Base-by-base conservation (phyloP, 2,329 filamentous ascomycete species). In the Sclerotinia sclerotiorum region DNA sequence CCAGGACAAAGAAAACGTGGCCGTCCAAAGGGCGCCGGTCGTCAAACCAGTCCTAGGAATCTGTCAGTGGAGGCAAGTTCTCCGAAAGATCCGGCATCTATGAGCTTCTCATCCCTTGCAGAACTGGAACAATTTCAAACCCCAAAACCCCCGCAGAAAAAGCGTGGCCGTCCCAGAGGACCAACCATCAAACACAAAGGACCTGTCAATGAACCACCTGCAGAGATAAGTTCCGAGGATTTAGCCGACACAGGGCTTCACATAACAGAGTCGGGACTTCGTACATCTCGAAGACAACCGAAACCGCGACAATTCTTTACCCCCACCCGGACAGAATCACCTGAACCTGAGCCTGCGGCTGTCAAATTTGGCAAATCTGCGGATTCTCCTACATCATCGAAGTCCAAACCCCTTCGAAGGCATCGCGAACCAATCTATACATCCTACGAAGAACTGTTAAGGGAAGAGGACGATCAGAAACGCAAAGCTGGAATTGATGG, bases 401-500 rank as follows among this genome's bases (percentile, higher is more conserved):
- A 52, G 44, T 46, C 49, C 1, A 42, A 44, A 32, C 24, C 39
- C 24, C 11, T 10, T 32, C 21, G 69, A 52, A 39, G 48, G 13
- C 35, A 46, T 8, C 55, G 57, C 13, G 64, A 52, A 42, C 57
- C 68, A 2, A 44, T 63, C 19, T 69, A 49, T 48, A 65, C 49
- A 29, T 61, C 71, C 7, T 64, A 69, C 21, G 70, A 70, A 51
- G 70, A 69, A 5, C 11, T 70, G 5, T 35, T 63, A 29, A 56
- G 55, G 24, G 57, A 68, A 61, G 68, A 69, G 55, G 56, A 65
- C 54, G 63, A 68, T n/a, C 52, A 60, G 48, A 65, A 70, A 35
- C 58, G 66, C 5, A 48, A 67, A 60, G 70, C 70, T 55, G 71
- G 71, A 7, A 54, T 68, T 13, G 21, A 69, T 21, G 69, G 71